These are phyloP conservation scores for Trypanosoma theileri DNA, from an alignment of 208 protist species.

Conservation along the genomic window DNA sequence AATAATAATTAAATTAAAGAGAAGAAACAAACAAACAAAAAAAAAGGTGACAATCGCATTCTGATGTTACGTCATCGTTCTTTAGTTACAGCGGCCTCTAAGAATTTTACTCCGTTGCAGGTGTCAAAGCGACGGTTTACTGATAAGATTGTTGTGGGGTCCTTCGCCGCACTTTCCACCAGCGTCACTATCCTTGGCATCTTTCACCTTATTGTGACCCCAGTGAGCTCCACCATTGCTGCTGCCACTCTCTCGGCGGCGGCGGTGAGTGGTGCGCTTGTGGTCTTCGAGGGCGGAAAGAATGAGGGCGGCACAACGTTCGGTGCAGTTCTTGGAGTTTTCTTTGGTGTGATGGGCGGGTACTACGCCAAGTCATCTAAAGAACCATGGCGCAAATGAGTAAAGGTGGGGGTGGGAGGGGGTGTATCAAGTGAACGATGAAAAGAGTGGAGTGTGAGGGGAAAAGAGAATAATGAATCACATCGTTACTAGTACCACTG, in stretches of 20 bases:
- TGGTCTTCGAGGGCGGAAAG: constrained; percentile 77
- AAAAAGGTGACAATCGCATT: constrained; percentile 1
- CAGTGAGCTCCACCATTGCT: constrained; percentile 56
- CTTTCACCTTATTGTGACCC: constrained; percentile 87
- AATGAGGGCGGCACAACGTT: constrained; percentile 66
- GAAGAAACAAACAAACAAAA: background rate
- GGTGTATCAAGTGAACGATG: background rate
- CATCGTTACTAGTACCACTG: no score
- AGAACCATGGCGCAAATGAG: constrained; percentile 87
- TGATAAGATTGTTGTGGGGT: constrained; percentile 84
- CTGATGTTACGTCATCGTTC: constrained; percentile 30
- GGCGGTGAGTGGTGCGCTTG: constrained; percentile 59
- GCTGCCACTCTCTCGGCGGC: constrained; percentile 66
- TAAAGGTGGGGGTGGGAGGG: background rate
- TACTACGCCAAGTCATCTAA: constrained; percentile 87
- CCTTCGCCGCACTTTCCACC: constrained; percentile 55
- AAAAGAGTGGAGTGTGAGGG: background rate
- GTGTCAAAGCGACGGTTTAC: constrained; percentile 42
- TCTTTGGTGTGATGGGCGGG: constrained; percentile 80
- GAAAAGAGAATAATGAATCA: background rate
- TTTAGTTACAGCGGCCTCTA: background rate
- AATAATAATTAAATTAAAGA: no score
- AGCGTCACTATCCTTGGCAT: constrained; percentile 65
- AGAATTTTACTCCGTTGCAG: constrained; percentile 16
- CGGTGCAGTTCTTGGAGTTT: constrained; percentile 75